phyloP scores from a whole-genome alignment of 441 rosid genomes.

The Populus trichocarpa region DNA sequence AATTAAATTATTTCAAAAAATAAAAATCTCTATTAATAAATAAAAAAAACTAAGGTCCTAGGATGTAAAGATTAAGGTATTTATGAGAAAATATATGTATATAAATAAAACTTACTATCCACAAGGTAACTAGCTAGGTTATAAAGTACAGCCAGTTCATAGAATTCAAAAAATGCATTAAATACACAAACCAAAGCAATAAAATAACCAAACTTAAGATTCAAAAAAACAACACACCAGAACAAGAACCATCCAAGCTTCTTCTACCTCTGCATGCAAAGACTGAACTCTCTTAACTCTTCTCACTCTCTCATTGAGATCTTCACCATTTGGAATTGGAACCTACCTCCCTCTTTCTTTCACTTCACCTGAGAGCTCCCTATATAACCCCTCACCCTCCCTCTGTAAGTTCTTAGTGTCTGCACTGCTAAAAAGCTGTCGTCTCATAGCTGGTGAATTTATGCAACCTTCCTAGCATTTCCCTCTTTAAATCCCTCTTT shows the following conservation, averaged over 20 bases:
- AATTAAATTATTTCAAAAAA: too few relatives aligned
- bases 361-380: not conserved
- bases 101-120: not conserved
- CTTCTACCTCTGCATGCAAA: slow-evolving; percentile 17
- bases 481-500: slow-evolving; percentile 9
- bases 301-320: slow-evolving; percentile 18
- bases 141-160: not conserved
- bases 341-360: slow-evolving; percentile 4
- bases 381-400: not conserved
- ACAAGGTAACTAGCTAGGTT: not conserved
- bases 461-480: not conserved
- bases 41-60: not conserved
- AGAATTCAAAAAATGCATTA: slow-evolving; percentile 5
- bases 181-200: slow-evolving; percentile 1
- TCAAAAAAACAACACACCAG: slow-evolving; percentile 23
- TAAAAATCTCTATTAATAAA: not conserved
- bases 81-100: too few relatives aligned
- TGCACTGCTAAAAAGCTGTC: not conserved
- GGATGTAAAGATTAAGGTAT: too few relatives aligned
- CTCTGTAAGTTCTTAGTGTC: not conserved
- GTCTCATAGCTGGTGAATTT: not conserved
- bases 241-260: slow-evolving; percentile 30
- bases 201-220: slow-evolving; percentile 33
- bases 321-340: slow-evolving; percentile 11
- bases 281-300: not conserved